Evolutionary conservation across 192 early-diverging fungal genomes (phyloP).

Genomic region (Rhizoclosmatium globosum): DNA sequence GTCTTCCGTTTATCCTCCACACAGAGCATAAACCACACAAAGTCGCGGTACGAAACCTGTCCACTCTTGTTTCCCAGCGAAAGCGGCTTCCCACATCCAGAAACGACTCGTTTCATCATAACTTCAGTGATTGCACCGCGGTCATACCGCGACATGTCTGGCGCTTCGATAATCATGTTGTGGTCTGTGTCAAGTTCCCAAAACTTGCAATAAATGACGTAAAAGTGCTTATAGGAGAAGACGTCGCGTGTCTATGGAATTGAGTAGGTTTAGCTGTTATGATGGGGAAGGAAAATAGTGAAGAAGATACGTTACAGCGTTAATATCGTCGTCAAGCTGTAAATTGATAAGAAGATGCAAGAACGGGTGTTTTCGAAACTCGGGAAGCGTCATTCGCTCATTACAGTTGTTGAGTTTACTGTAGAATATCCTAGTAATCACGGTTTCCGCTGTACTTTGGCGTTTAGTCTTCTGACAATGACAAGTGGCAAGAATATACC

Average conservation of each 20-base stretch:
- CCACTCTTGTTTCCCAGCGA: slow-evolving; percentile 22
- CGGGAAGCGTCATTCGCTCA: slow-evolving; percentile 77
- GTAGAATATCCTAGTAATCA: slow-evolving; percentile 89
- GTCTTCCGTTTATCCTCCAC: slow-evolving; percentile 79
- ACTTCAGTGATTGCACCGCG: slow-evolving; percentile 72
- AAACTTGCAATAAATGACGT: slow-evolving; percentile 97
- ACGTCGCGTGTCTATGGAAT: slow-evolving; percentile 71
- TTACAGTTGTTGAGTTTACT: slow-evolving; percentile 67
- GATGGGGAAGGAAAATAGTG: too few relatives aligned
- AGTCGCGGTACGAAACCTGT: slow-evolving; percentile 71
- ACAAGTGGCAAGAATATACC: slow-evolving; percentile 51
- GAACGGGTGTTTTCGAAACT: slow-evolving; percentile 77
- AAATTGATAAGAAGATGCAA: slow-evolving; percentile 67
- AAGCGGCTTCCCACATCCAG: slow-evolving; percentile 67
- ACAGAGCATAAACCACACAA: slow-evolving; percentile 87
- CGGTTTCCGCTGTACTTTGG: slow-evolving; percentile 75
- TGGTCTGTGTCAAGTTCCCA: slow-evolving; percentile 94
- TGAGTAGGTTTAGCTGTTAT: too few relatives aligned
- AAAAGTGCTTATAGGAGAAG: slow-evolving; percentile 98
- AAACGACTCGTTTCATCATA: slow-evolving; percentile 78
- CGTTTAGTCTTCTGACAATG: not conserved
- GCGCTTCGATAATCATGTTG: slow-evolving; percentile 77
- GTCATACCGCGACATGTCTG: slow-evolving; percentile 79
- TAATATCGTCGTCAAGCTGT: slow-evolving; percentile 77
- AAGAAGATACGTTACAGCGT: slow-evolving; percentile 50